These are phyloP conservation scores for Fusarium newnesense DNA, from an alignment of 2,329 filamentous ascomycete species.

Conservation along the genomic window DNA sequence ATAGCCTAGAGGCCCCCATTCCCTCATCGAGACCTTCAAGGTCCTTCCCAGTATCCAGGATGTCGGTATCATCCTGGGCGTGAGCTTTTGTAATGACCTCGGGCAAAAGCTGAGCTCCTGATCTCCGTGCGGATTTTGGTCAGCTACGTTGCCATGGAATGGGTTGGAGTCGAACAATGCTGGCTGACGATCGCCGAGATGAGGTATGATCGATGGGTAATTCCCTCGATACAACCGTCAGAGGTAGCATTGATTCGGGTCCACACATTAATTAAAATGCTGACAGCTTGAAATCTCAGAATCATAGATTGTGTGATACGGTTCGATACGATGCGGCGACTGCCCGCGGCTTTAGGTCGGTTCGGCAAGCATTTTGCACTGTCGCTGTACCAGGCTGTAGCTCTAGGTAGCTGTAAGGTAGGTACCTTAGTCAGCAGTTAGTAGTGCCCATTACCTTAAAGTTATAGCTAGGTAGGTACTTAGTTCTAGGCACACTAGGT, in stretches of 20 bases:
- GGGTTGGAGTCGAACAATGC: constrained; percentile 15
- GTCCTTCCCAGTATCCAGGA: background rate
- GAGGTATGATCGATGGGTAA: constrained; percentile 19
- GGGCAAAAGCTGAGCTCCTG: background rate
- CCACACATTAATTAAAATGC: constrained; percentile 7
- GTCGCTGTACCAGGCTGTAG: background rate
- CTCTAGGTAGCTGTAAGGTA: background rate
- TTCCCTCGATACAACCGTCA: background rate
- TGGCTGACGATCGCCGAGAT: constrained; percentile 23
- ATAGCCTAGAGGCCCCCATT: background rate
- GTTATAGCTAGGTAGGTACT: background rate
- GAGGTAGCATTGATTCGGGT: background rate
- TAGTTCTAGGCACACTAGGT: background rate
- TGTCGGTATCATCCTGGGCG: background rate
- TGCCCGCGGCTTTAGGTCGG: background rate
- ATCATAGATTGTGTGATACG: background rate
- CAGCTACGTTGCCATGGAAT: background rate
- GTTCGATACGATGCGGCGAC: background rate
- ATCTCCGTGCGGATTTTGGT: constrained; percentile 5
- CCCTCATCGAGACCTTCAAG: background rate
- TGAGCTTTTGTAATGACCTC: background rate
- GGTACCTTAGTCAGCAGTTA: background rate
- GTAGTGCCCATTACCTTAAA: background rate
- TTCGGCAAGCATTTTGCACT: background rate
- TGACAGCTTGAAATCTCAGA: background rate